Base-by-base conservation (phyloP, 495 filamentous ascomycete species). In the Hypoxylon lienhwacheense region DNA sequence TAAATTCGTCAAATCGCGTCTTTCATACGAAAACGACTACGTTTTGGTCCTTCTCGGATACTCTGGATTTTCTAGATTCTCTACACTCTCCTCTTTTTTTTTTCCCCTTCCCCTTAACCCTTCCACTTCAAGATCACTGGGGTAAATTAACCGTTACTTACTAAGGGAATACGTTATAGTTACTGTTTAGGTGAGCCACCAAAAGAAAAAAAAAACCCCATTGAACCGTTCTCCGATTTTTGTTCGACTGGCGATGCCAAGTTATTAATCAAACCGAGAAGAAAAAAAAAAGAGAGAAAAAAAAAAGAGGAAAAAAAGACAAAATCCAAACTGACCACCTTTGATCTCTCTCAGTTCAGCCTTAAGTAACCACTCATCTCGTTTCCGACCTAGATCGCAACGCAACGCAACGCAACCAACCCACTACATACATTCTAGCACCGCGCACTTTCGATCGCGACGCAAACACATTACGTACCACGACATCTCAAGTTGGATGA, bases 401-500 rank as follows among this genome's bases (percentile, higher is more conserved):
- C 46, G 20, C 15, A 42, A 16, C 41, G 41, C 41, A 45, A 45
- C 41, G 41, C 25, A 31, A 29, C 50, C 34, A 32, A 17, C 47
- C 24, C 39, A 4, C 45, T n/a, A n/a, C n/a, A n/a, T n/a, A n/a
- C n/a, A n/a, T n/a, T n/a, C n/a, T n/a, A n/a, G n/a, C n/a, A n/a
- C n/a, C n/a, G n/a, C n/a, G n/a, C n/a, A n/a, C n/a, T n/a, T 64
- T 54, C 34, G 50, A 64, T 64, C 55, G 60, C 51, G 50, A 61
- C 47, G 37, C 50, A 49, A 55, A 52, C 51, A 55, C 8, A 26
- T 35, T 43, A 55, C 36, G 41, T 61, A 55, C 35, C 58, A 55
- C 58, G 31, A 51, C 58, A 47, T 41, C 19, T 55, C 52, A 20
- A 52, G 58, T 48, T 55, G 58, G 58, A 82, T 79, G 75, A 82